A percentile compares a stretch with the other conserved stretches of the same genome.
phyloP scores from a whole-genome alignment of 305 asterid genomes.

The Euphrasia arctica region DNA sequence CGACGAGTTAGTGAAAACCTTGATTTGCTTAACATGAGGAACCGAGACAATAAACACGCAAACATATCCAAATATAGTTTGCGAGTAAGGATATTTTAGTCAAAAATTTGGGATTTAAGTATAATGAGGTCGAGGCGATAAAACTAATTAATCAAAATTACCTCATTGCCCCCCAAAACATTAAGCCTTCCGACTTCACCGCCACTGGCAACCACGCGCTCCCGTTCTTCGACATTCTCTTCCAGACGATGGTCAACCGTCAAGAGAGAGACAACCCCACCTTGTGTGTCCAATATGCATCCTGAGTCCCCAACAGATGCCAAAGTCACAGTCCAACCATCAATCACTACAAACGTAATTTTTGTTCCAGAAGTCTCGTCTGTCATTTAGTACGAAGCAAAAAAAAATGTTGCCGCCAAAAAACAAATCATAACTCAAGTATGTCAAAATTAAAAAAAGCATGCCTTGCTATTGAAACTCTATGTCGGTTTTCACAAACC shows the following conservation, averaged over 20 bases:
- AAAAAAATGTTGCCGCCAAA: conserved; percentile 22
- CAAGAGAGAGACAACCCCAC: conserved; percentile 77
- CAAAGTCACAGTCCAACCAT: conserved; percentile 95
- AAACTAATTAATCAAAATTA: conserved; percentile 17
- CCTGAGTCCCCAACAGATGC: conserved; percentile 98
- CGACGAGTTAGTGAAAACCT: conserved; percentile 46
- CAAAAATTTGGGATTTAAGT: too few species aligned
- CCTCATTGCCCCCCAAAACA: conserved; percentile 90
- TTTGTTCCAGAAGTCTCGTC: conserved; percentile 97
- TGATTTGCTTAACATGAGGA: conserved; percentile 99
- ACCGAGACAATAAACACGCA: conserved; percentile 95
- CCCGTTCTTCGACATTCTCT: conserved; percentile 92
- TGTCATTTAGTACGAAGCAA: conserved; percentile 33
- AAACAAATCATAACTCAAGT: neutral
- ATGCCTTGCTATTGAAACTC: conserved; percentile 87
- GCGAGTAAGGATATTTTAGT: too few species aligned
- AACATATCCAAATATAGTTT: conserved; percentile 41
- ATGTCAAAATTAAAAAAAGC: conserved; percentile 18
- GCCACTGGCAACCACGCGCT: conserved; percentile 96
- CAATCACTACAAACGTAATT: conserved; percentile 84
- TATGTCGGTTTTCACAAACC: conserved; percentile 91
- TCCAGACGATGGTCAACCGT: conserved; percentile 96
- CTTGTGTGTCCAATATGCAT: conserved; percentile 89
- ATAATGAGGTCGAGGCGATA: too few species aligned
- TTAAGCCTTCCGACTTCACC: conserved; percentile 98